A percentile compares a stretch with the other conserved stretches of the same genome.
These are phyloP conservation scores for Gossypium herbaceum DNA, from an alignment of 345 rosid species.

Conservation along the genomic window DNA sequence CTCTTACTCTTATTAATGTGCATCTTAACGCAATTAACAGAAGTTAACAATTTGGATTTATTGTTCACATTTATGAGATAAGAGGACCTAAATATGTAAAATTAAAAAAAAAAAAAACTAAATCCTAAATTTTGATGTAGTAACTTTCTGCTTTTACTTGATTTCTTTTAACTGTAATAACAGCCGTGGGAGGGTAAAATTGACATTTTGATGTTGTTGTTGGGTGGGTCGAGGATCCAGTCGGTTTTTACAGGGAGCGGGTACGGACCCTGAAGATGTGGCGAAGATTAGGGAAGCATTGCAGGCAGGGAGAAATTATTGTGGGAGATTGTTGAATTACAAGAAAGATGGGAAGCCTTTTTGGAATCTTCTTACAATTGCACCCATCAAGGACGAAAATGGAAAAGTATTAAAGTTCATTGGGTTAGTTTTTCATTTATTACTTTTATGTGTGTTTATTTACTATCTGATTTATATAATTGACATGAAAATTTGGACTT, in stretches of 20 bases:
- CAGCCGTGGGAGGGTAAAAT: slow-evolving; percentile 13
- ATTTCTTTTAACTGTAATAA: slow-evolving; percentile 13
- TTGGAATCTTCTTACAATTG: slow-evolving; percentile 93
- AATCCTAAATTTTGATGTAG: too few relatives aligned
- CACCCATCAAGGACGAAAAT: slow-evolving; percentile 86
- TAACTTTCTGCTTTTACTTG: too few relatives aligned
- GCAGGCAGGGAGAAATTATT: slow-evolving; percentile 53
- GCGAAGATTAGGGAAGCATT: slow-evolving; percentile 72
- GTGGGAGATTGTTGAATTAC: slow-evolving; percentile 88
- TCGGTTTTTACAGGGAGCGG: slow-evolving; percentile 90
- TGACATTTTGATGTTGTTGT: slow-evolving; percentile 3
- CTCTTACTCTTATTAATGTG: too few relatives aligned
- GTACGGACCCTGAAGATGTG: slow-evolving; percentile 82
- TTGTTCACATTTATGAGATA: too few relatives aligned
- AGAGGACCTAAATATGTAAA: too few relatives aligned
- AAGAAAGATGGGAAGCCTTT: slow-evolving; percentile 91
- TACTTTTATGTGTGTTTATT: neutral
- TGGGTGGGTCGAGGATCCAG: slow-evolving; percentile 28
- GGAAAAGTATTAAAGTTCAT: slow-evolving; percentile 87
- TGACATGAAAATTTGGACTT: too few relatives aligned
- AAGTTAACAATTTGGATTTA: too few relatives aligned
- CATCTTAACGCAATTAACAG: too few relatives aligned
- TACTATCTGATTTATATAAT: too few relatives aligned
- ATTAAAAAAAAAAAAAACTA: too few relatives aligned
- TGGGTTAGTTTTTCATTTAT: slow-evolving; percentile 53